phyloP scores from a whole-genome alignment of 805 yeast genomes.

The Yamadazyma sp. region DNA sequence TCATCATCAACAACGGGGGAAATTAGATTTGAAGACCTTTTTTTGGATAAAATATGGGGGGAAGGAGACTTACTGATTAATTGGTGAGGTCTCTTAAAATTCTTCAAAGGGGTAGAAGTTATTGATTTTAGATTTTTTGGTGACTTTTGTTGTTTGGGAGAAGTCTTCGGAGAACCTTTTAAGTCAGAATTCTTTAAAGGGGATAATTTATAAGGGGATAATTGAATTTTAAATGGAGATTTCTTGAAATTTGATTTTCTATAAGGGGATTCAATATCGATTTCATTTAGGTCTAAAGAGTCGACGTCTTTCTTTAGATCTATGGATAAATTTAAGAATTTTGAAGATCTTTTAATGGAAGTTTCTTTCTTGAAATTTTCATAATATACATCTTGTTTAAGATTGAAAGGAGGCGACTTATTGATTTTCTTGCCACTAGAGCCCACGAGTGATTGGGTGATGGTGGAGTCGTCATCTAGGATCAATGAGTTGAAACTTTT shows the following conservation, averaged over 20 bases:
- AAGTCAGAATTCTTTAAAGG: no score
- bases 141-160: no score
- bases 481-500: slow-evolving; percentile 42
- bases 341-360: slow-evolving; percentile 39
- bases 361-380: slow-evolving; percentile 2
- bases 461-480: slow-evolving; percentile 15
- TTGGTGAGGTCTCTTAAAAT: slow-evolving; percentile 43
- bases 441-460: no score
- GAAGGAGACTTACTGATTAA: slow-evolving; percentile 44
- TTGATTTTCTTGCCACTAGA: slow-evolving; percentile 23
- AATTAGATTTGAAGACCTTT: slow-evolving; percentile 3
- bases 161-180: no score
- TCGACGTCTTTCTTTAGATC: slow-evolving; percentile 15
- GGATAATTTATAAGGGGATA: no score
- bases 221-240: not conserved
- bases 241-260: slow-evolving; percentile 1
- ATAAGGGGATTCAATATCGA: slow-evolving; percentile 17
- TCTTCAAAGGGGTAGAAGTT: slow-evolving; percentile 20
- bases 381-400: slow-evolving; percentile 25
- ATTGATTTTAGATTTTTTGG: no score
- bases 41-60: slow-evolving; percentile 19
- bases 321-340: slow-evolving; percentile 39
- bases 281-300: slow-evolving; percentile 22
- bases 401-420: slow-evolving; percentile 42
- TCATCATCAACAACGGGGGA: not conserved